Base-by-base conservation (phyloP, 352 stramenopile species). In the Pythium chondricola region DNA sequence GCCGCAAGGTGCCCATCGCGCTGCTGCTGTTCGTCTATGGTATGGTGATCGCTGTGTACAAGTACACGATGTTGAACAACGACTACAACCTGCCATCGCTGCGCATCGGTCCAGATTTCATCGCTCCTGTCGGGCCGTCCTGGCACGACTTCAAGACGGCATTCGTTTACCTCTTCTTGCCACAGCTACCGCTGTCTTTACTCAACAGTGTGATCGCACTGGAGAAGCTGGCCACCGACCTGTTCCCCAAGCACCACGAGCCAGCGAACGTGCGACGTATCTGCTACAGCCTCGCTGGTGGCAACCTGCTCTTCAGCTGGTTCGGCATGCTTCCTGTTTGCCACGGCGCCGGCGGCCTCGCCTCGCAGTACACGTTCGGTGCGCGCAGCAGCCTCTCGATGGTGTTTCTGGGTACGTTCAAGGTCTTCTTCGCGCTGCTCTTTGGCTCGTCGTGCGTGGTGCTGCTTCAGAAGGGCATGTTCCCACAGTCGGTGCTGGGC, bases 181-280 rank as follows among this genome's bases (percentile, higher is more conserved):
- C 92, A 10, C 92, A 98, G 56, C 43, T 98, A 8, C 89, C 92
- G 9, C 64, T 98, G 8, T 97, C 92, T 20, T 77, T 93, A 20
- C 65, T 97, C 36, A 98, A 98, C 67, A 93, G 70, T 40, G 86
- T 97, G n/a, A 76, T 98, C 11, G 88, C 81, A 22, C 74, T 98
- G 5, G 92, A 93, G 51, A 85, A 88, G 24, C 69, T 98, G 37
- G 85, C 87, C 4, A 59, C 82, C 27, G 79, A 86, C 21, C 67
- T 97, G 5, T 97, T 96, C 70, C 89, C 88, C 0, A 85, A 87
- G 45, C 74, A 89, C 37, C 43, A 78, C 39, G 56, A 63, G 11
- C 74, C 76, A 5, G 74, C 76, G 9, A 63, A 63, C 13, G 70
- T 87, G 43, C 77, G 72, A 8, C 75, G 77, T 39, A 67, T 88